Evolutionary conservation across 179 eudicot genomes (phyloP), one percentile per base, ranked within the genome.

Genomic region (Beta macrorhiza): DNA sequence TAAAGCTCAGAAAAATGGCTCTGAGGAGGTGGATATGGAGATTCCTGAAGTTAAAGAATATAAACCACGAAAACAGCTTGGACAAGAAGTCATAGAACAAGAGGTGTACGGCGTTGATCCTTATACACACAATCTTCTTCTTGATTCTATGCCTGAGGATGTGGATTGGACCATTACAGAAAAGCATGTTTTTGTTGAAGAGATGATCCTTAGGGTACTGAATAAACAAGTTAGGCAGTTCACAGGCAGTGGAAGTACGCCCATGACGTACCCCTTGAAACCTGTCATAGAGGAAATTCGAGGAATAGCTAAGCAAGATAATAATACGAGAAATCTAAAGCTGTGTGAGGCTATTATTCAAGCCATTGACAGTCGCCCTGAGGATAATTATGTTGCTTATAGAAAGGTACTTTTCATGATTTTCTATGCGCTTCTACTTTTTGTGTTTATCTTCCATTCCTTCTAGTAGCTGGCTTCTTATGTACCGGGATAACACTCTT

Each of bases 51-150:
- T 95, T 56, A 95, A 95, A 86, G 93, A 91, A 47, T 91, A 86
- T 75, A 95, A 92, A 85, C 99, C 99, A 73, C 86, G 99, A 81
- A 95, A 95, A 77, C 87, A 88, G 83, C 97, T 92, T 81, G 99
- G 96, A 83, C 89, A 90, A 76, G 96, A 95, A 88, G 99, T 95
- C 82, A 81, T 95, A 61, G 99, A 95, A 87, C 99, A 95, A 83
- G 99, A 95, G 91, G 99, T 95, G 67, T 95, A 93, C 80, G 99
- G 99, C 45, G 90, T 95, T 81, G 99, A 95, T 85, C 99, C 99
- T 52, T 93, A 95, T 84, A 93, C 99, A 15, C 97, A 95, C 84
- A 95, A 95, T 87, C 97, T 95, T 84, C 83, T 95, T 71, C 95
- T 95, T 82, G 99, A 95, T 90, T 95, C 99, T 12, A 94, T 96